Base-by-base conservation (phyloP, 75 land plant genomes). In the Ceratopteris richardii region DNA sequence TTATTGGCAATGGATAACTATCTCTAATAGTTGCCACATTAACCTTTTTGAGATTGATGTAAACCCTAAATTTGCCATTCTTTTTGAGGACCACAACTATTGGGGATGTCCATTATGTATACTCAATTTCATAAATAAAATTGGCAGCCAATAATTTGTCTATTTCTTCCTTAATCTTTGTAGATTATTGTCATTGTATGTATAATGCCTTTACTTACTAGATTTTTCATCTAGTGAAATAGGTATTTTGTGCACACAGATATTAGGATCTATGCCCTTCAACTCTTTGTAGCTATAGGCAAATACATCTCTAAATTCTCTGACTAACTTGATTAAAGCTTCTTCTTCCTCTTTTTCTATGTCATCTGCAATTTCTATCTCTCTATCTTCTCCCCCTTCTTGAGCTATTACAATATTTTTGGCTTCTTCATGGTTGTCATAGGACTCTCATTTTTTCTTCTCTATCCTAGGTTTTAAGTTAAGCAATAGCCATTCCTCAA, bases 251-350 rank as follows among this genome's bases (percentile, higher is more conserved):
- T 66, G 61, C 14, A 28, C 1, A 31, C 7, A 57, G 13, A 60
- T 29, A 1, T 36, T n/a, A 1, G 70, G 37, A 31, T 52, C 54
- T 16, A 60, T 26, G 0, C 46, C 63, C 13, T 67, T 51, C 0
- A 60, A 13, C 28, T 67, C 63, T 41, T 67, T 37, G n/a, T 67
- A 67, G 11, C 4, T 33, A 55, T 63, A 60, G n/a, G 71, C 57
- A 54, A 61, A 69, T 7, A 62, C n/a, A 52, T 41, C 27, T n/a
- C 11, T 57, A 18, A 1, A 33, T n/a, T 57, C 41, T 7, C 2
- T 57, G 18, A 57, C 4, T 14, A 20, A 7, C 17, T 46, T 5
- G 14, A 46, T 46, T 14, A 46, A 46, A 5, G 17, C 5, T 14
- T 46, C 48, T 20, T 46, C 48, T 17, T 46, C 17, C 14, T 46